Conservation (phyloP, 192 early-diverging fungal species). For the Bifiguratus adelaidae region DNA sequence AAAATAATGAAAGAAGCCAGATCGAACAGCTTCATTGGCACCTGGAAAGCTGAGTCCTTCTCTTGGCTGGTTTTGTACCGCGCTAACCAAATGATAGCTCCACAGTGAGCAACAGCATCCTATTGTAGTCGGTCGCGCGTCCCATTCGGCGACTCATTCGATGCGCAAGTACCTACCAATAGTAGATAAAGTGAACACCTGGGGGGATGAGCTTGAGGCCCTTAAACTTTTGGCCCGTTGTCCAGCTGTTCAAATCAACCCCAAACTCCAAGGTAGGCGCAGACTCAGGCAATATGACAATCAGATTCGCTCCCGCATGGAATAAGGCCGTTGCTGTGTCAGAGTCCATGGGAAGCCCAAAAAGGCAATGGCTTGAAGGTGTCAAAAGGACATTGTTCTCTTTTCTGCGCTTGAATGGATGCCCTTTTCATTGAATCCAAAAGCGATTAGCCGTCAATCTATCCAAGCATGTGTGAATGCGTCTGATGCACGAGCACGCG, state of each 20-base stretch:
- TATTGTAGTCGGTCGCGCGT: neutral
- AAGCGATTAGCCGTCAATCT: no score
- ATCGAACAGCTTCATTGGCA: no score
- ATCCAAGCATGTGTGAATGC: no score
- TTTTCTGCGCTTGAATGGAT: neutral
- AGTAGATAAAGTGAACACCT: conserved; percentile 89
- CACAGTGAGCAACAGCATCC: conserved; percentile 9
- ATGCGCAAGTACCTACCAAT: conserved; percentile 42
- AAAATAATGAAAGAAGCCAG: conserved; percentile 74
- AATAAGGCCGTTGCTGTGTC: conserved; percentile 69
- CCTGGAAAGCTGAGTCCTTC: conserved; percentile 37
- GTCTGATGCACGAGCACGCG: no score
- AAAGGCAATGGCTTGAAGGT: neutral
- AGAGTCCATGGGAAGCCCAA: conserved; percentile 57
- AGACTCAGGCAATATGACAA: conserved; percentile 54
- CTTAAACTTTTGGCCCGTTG: conserved; percentile 80
- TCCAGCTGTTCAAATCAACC: conserved; percentile 84
- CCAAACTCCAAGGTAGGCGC: conserved; percentile 81
- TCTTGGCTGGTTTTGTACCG: conserved; percentile 21
- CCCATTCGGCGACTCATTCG: neutral
- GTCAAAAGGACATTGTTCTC: no score
- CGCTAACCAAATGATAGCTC: conserved; percentile 4
- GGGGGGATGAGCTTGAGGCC: conserved; percentile 92
- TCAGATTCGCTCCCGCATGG: conserved; percentile 65
- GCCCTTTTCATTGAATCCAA: no score